Base-by-base conservation (phyloP, 2,329 filamentous ascomycete genomes). In the Xylaria arbuscula region DNA sequence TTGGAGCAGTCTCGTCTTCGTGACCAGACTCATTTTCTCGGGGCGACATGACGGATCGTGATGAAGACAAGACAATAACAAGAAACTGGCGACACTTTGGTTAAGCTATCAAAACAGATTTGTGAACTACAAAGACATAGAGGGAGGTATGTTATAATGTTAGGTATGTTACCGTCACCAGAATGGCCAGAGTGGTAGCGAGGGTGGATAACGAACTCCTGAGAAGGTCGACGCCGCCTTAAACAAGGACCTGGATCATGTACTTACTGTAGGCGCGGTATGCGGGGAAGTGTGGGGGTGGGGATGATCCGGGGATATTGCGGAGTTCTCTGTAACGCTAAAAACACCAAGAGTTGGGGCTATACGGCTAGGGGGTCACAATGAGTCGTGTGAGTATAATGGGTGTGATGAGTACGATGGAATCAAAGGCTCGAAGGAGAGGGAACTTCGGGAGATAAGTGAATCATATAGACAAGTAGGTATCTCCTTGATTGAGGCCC, bases 1-100 rank as follows among this genome's bases (percentile, higher is more conserved):
- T 60, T 60, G 32, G n/a, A 38, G 57, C 57, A 10, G 32, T 11
- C 45, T 50, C 57, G 45, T 10, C 17, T 34, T 58, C 55, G 3
- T 11, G 57, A 34, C 5, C 5, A 38, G 34, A 7, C 7, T 60
- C 32, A 51, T 60, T 60, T 50, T 60, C 45, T 28, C 15, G 8
- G 28, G n/a, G 57, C 36, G 45, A 51, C 57, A 42, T 42, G 15
- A 42, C 17, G 10, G 36, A 58, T 58, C 8, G 45, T 10, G 22
- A 38, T 9, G 40, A 56, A 28, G n/a, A 40, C 34, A 11, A 22
- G n/a, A 42, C 24, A 28, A 36, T 48, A 59, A 48, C 2, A 59
- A n/a, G 13, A 4, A 34, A 47, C 19, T 40, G 10, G 42, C 17
- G 9, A 48, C 3, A 48, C 22, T 38, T 57, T 32, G 22, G 55